Conservation (phyloP, 2,329 filamentous ascomycete species). For the Pseudohalonectria lignicola region DNA sequence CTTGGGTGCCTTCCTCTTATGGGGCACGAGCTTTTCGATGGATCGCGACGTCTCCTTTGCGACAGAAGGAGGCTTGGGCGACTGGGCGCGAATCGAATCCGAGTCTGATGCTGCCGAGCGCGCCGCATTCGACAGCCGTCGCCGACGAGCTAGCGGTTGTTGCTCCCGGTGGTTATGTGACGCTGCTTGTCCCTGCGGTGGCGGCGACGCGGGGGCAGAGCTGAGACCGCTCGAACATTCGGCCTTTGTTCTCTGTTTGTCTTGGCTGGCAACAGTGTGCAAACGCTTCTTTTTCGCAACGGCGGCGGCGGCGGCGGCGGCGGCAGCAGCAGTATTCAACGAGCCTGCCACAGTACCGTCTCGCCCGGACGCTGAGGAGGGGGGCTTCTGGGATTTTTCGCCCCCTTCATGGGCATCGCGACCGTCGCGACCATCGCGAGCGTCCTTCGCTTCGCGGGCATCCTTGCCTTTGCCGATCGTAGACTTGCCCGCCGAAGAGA, state of each 20-base stretch:
- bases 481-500: no score
- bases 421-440: conserved; percentile 11
- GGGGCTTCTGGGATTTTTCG: conserved; percentile 1
- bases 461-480: no score
- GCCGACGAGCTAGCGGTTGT: conserved; percentile 17
- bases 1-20: conserved; percentile 43
- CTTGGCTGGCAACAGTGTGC: conserved; percentile 29
- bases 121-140: conserved; percentile 23
- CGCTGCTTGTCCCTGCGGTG: conserved; percentile 24
- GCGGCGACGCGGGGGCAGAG: conserved; percentile 47
- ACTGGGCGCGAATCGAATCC: conserved; percentile 33
- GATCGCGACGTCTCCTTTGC: conserved; percentile 32
- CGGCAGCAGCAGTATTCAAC: neutral
- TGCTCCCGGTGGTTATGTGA: conserved; percentile 9
- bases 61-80: conserved; percentile 26
- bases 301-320: conserved; percentile 19
- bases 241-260: conserved; percentile 28
- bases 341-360: no score
- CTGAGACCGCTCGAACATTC: conserved; percentile 44
- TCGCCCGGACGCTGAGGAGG: no score
- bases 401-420: conserved; percentile 1
- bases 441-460: conserved; percentile 18
- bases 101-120: conserved; percentile 42
- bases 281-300: conserved; percentile 40
- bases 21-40: conserved; percentile 31